phyloP scores from a whole-genome alignment of 176 grass and related monocot species.

The Musa acuminata region DNA sequence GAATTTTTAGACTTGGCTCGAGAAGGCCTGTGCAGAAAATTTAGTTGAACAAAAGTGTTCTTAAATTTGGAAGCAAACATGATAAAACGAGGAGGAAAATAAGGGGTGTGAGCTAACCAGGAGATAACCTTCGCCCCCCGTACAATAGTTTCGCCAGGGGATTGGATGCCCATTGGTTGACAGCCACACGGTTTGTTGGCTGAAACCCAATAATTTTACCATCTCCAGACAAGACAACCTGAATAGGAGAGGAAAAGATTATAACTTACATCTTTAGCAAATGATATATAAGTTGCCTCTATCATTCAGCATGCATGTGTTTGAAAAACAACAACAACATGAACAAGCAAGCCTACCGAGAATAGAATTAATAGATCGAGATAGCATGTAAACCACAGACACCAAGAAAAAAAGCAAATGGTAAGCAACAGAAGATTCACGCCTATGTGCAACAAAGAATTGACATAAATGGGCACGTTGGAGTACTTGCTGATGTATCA shows the following conservation, averaged over 20 bases:
- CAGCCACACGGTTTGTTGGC: constrained; percentile 64
- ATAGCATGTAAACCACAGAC: too few relatives aligned
- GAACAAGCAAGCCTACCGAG: too few relatives aligned
- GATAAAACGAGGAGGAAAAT: background rate
- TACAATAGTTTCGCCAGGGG: constrained; percentile 55
- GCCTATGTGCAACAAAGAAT: too few relatives aligned
- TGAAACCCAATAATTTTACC: constrained; percentile 85
- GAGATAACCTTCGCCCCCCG: constrained; percentile 39
- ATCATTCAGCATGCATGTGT: too few relatives aligned
- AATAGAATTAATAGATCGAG: too few relatives aligned
- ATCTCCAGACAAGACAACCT: constrained; percentile 76
- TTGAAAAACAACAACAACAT: too few relatives aligned
- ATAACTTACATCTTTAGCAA: background rate
- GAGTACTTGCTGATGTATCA: too few relatives aligned
- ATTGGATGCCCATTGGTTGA: constrained; percentile 67
- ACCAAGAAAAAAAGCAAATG: background rate
- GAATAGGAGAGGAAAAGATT: background rate
- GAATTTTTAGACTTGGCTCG: constrained; percentile 68
- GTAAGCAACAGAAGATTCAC: background rate
- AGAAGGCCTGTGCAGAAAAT: constrained; percentile 41
- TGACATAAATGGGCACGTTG: too few relatives aligned
- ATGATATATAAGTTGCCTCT: too few relatives aligned
- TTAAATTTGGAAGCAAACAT: background rate
- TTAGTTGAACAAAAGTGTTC: constrained; percentile 20
- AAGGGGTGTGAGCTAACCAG: constrained; percentile 34